Conservation (phyloP, 306 rosid genomes). For the Dalbergia oliveri region DNA sequence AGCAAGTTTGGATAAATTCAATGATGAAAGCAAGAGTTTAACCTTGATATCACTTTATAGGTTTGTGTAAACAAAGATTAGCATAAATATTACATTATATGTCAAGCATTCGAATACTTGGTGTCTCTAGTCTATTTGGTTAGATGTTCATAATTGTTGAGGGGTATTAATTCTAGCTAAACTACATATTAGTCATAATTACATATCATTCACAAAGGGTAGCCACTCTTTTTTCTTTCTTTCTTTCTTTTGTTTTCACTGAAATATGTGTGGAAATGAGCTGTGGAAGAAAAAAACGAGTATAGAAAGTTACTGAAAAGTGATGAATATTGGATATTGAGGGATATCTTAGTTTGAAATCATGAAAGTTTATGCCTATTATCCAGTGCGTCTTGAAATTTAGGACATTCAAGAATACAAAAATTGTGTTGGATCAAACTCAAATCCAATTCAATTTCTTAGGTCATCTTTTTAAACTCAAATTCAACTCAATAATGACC, state of each 20-base stretch:
- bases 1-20: conserved; percentile 28
- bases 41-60: neutral
- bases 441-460: no score
- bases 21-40: conserved; percentile 50
- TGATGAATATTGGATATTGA: neutral
- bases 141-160: neutral
- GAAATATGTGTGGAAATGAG: conserved; percentile 1
- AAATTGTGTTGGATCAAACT: no score
- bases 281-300: neutral
- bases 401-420: no score
- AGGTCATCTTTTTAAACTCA: no score
- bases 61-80: neutral
- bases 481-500: no score
- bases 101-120: neutral
- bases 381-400: no score
- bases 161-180: neutral
- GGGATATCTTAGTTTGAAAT: no score
- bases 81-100: neutral
- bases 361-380: no score
- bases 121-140: conserved; percentile 26
- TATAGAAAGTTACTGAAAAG: neutral
- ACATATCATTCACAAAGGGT: neutral
- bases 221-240: neutral
- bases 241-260: neutral
- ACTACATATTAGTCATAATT: neutral